Evolutionary conservation across 2,329 filamentous ascomycete species (phyloP), one percentile per base, ranked within the genome.

Genomic region (Sordariomycetes sp.): DNA sequence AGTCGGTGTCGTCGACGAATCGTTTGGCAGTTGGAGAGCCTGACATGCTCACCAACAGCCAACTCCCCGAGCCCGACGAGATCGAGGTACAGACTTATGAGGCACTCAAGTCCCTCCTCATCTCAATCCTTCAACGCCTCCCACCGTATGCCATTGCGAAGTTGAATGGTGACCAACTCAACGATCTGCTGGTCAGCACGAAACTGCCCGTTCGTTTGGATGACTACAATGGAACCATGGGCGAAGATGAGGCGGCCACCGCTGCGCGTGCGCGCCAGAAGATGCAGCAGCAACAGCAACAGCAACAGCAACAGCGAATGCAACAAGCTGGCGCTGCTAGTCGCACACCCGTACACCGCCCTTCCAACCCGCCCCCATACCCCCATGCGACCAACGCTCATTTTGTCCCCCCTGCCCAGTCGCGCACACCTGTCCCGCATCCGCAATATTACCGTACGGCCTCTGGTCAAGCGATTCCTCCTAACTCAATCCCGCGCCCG

Each of bases 131-230:
- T 60, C 80, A 87, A 62, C 83, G 81, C 46, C 74, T 96, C 12
- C 91, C 91, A 1, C 91, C 91, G 1, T 94, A 90, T 67, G 89
- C 88, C 1, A 88, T 96, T 25, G 86, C 91, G 6, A 93, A 94
- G 66, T 76, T 96, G 61, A 87, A 95, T 65, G 90, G 90, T 11
- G 88, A 95, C 67, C 88, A 91, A 69, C 74, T 96, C n/a, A 87
- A 86, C 34, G 88, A 91, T 59, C 76, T 96, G 54, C 86, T 89
- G 61, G 87, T 96, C 67, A 93, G 87, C 72, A 89, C 85, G 53
- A 90, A 85, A 67, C 80, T 96, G 22, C 74, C 90, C 60, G 76
- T 95, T 53, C 83, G 88, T 60, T 84, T 80, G 7, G 84, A 87
- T 56, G 84, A 90, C 65, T 89, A 89, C 69, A 82, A 81, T 62